Conservation (phyloP, 345 rosid genomes). For the Chamaenerion angustifolium region DNA sequence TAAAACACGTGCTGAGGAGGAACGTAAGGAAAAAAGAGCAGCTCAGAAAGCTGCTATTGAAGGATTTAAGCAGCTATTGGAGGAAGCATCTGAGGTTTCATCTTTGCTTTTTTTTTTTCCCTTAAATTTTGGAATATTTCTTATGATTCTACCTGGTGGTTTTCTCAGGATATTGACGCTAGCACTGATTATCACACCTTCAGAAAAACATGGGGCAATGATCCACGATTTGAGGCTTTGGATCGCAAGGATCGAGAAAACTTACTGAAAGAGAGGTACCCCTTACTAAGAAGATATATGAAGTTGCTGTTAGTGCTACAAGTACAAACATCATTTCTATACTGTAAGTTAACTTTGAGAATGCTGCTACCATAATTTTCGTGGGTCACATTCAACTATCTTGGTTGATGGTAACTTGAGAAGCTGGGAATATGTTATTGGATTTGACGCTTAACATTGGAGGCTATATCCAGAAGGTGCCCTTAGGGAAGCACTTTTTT, state of each 20-base stretch:
- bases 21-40: conserved; percentile 93
- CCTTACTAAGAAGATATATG: conserved; percentile 5
- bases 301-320: conserved; percentile 1
- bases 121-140: conserved; percentile 10
- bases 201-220: conserved; percentile 74
- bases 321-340: too few species aligned
- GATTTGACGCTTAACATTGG: too few species aligned
- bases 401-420: too few species aligned
- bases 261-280: conserved; percentile 80
- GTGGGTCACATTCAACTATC: neutral
- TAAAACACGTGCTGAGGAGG: conserved; percentile 97
- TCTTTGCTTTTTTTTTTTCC: conserved; percentile 6
- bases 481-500: too few species aligned
- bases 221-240: conserved; percentile 73
- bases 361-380: neutral
- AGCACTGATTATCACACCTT: conserved; percentile 64
- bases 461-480: too few species aligned
- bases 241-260: conserved; percentile 78
- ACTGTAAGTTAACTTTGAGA: too few species aligned
- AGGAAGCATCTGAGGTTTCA: conserved; percentile 61
- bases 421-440: too few species aligned
- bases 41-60: conserved; percentile 92
- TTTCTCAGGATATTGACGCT: conserved; percentile 66
- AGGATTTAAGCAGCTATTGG: conserved; percentile 78
- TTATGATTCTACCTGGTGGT: conserved; percentile 10